Percentiles rank a stretch among this genome's conserved stretches.
Evolutionary conservation across 2,329 filamentous ascomycete species (phyloP).

Genomic region (Penicillium digitatum): DNA sequence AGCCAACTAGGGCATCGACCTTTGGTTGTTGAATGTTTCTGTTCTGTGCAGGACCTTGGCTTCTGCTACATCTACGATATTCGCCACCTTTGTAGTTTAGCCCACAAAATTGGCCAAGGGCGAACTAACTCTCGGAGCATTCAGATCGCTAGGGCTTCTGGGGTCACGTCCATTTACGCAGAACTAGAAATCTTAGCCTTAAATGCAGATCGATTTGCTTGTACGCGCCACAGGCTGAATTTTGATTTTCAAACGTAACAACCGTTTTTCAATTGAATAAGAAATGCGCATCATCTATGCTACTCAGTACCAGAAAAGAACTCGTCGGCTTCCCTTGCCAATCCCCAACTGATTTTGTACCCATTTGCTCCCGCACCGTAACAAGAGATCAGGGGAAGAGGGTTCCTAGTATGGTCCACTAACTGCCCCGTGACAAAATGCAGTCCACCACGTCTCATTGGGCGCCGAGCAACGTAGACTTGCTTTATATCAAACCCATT

Average conservation of each 20-base stretch:
- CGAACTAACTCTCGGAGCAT: background rate
- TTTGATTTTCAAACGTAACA: background rate
- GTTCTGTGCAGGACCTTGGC: too few species aligned
- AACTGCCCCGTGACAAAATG: background rate
- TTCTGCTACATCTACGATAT: too few species aligned
- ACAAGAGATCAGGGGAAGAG: constrained; percentile 2
- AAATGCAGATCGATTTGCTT: background rate
- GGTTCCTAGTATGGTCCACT: too few species aligned
- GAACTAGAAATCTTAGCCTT: background rate
- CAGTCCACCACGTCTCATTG: constrained; percentile 4
- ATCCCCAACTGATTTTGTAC: constrained; percentile 12
- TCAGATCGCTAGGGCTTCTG: too few species aligned
- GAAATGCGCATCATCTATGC: background rate
- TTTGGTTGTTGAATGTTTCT: too few species aligned
- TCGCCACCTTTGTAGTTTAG: too few species aligned
- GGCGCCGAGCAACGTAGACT: constrained; percentile 11
- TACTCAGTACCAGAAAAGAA: background rate
- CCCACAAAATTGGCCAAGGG: background rate
- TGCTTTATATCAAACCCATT: constrained; percentile 5
- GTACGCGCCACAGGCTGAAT: background rate
- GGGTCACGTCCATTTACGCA: background rate
- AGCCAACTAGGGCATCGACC: too few species aligned
- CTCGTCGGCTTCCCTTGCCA: background rate
- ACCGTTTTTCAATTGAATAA: background rate
- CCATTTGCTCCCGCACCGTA: constrained; percentile 10